Evolutionary conservation across 1,284 basidiomycete genomes (phyloP), one percentile per base, ranked within the genome.

Genomic region (Trichosporon sp.): DNA sequence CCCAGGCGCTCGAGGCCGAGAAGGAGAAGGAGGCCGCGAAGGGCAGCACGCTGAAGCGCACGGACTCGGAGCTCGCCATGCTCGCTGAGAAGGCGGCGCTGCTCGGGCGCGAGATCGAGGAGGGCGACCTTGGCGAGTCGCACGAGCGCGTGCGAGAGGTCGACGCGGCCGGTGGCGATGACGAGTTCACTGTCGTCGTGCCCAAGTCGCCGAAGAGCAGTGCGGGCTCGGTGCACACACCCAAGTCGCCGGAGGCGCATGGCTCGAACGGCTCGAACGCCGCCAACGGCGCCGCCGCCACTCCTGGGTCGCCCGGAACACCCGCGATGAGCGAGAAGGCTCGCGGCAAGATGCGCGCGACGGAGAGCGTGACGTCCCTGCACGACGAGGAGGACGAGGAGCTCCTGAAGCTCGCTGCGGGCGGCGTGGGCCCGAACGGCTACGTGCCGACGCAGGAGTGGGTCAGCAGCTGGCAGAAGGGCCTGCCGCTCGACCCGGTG

Each of bases 361-460:
- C 70, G 18, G 77, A 86, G 65, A 90, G 90, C 4, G 64, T 62
- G 15, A 72, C 67, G 5, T 27, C 23, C 5, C 29, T 27, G 2
- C 25, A 35, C 2, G 66, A 67, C 51, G 90, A 92, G 68, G 86
- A 73, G 80, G 84, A 82, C 69, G 80, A 81, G 44, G 88, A 88
- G 71, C 82, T 90, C 62, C 89, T 92, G 74, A 86, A 87, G 64
- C 81, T 89, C 31, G 88, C 89, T 15, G 85, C 87, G 31, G 85
- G 86, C 8, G 89, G 89, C 7, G 87, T 93, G 23, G 92, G 92
- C 23, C 86, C 91, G 71, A 94, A 92, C 78, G 92, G 93, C 1
- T 98, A 96, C 81, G 86, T 94, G 3, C 93, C 95, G 7, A 95
- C 93, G 1, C 92, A 96, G 79, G 92, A 93, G 87, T 98, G 95